Evolutionary conservation across 768 basidiomycete genomes (phyloP), one percentile per base, ranked within the genome.

Genomic region (Leccinellum albellum): DNA sequence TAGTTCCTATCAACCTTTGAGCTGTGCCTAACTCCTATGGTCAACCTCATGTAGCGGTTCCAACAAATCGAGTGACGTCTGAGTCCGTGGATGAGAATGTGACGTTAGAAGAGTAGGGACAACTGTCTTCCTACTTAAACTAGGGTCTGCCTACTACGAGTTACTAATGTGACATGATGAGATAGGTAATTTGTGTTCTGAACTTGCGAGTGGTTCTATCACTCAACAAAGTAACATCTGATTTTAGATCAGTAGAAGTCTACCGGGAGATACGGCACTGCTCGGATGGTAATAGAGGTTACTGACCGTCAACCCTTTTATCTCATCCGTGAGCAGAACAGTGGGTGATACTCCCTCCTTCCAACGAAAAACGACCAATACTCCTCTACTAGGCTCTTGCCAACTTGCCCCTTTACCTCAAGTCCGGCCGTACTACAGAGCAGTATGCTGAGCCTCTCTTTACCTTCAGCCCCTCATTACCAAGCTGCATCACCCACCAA

Each of bases 401-500:
- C 1, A 40, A 40, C n/a, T 5, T 2, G 9, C n/a, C 37, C 10
- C n/a, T 5, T 12, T 37, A n/a, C 9, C 3, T n/a, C 9, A n/a
- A 40, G n/a, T n/a, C n/a, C 37, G 9, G 28, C 28, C 1, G 28
- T 8, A 8, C 4, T 29, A 29, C 13, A 1, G 13, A 33, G 3
- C 26, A 51, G 14, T 6, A 76, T 75, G 75, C 66, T 74, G 10
- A 70, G 66, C 21, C 53, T 70, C 20, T 63, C 70, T 2, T 46
- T 68, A 2, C 78, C 78, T 3, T 55, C 67, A 20, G 62, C 59
- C 3, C 74, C 76, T n/a, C 79, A 65, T 42, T 77, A 79, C 37
- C 63, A 67, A 33, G 64, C 69, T 5, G 67, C 78, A 6, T 70
- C 74, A 0, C 60, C 59, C 4, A 78, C 78, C 2, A 65, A 66